Conservation (phyloP, 2,329 filamentous ascomycete genomes). For the Drechmeria coniospora region DNA sequence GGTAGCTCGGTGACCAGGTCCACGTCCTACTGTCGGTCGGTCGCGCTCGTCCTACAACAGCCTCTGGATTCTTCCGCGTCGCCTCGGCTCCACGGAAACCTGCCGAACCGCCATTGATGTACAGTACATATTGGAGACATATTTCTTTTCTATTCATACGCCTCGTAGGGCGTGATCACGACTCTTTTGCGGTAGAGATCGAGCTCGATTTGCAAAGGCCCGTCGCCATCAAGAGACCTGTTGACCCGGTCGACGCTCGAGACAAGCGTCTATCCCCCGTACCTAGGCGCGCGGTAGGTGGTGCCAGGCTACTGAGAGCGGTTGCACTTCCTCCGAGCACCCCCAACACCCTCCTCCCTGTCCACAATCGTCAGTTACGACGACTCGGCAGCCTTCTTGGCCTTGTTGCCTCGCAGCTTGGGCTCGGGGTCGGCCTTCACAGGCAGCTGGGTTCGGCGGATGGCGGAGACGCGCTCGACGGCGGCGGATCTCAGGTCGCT, state of each 20-base stretch:
- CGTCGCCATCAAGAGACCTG: constrained; percentile 6
- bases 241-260: constrained; percentile 2
- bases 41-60: no score
- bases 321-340: no score
- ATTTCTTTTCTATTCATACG: constrained; percentile 1
- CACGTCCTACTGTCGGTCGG: no score
- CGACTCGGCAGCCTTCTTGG: constrained; percentile 48
- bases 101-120: no score
- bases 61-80: no score
- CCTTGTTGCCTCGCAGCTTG: constrained; percentile 70
- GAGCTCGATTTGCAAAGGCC: constrained; percentile 10
- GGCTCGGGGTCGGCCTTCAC: constrained; percentile 59
- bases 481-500: constrained; percentile 61
- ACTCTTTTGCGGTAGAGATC: constrained; percentile 2
- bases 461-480: constrained; percentile 73
- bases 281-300: no score
- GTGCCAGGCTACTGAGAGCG: no score
- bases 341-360: neutral
- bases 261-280: no score
- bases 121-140: neutral
- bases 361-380: constrained; percentile 10
- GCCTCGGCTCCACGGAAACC: no score
- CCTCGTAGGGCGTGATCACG: neutral
- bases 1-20: no score
- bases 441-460: constrained; percentile 63